These are phyloP conservation scores for Kingdonia uniflora DNA, from an alignment of 164 flowering plant genomes.

Conservation along the genomic window DNA sequence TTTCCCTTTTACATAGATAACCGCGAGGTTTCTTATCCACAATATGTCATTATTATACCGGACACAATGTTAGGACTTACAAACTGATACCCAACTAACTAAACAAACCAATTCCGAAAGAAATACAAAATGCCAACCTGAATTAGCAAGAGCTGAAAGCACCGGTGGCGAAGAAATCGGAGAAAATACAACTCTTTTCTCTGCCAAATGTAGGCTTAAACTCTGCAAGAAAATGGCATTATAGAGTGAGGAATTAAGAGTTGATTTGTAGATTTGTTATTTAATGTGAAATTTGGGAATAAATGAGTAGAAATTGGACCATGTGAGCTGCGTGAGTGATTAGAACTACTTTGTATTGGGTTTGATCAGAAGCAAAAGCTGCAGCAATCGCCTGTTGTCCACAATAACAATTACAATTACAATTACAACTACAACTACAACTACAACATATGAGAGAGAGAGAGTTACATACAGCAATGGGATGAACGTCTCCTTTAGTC, in stretches of 20 bases:
- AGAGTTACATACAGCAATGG: slow-evolving; percentile 45
- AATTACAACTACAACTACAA: background rate
- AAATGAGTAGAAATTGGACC: no score
- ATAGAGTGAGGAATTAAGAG: no score
- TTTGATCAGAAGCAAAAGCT: slow-evolving; percentile 65
- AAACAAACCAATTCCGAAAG: background rate
- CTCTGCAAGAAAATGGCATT: no score
- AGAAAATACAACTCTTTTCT: slow-evolving; percentile 28
- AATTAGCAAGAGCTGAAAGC: slow-evolving; percentile 26
- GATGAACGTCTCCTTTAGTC: slow-evolving; percentile 85
- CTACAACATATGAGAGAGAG: background rate
- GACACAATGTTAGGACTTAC: no score
- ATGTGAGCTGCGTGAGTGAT: slow-evolving; percentile 82
- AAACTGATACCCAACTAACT: no score
- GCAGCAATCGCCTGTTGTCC: slow-evolving; percentile 63
- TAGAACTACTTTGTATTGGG: slow-evolving; percentile 46
- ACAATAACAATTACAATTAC: background rate
- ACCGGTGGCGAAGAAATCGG: slow-evolving; percentile 76
- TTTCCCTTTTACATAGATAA: no score
- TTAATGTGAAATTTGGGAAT: no score
- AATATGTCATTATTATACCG: no score
- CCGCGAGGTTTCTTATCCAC: no score
- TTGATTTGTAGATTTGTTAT: no score
- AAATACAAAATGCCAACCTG: slow-evolving; percentile 24
- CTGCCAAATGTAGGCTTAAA: slow-evolving; percentile 36